Conservation (phyloP, 2,329 filamentous ascomycete genomes). For the Metarhizium sp. region DNA sequence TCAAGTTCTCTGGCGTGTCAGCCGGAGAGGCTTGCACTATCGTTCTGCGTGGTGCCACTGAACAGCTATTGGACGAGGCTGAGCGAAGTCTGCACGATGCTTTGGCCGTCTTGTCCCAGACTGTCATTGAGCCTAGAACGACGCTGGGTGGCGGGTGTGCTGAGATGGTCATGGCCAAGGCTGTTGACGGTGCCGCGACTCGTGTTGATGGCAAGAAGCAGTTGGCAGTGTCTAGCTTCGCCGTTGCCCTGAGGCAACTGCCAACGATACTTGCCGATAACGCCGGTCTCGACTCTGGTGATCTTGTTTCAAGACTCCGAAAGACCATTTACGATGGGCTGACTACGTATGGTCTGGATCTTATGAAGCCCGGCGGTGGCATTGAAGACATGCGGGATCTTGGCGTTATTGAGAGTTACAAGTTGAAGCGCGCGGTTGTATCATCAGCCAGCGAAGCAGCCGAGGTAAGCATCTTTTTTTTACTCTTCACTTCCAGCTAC, state of each 20-base stretch:
- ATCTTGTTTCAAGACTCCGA: conserved; percentile 81
- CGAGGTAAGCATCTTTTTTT: conserved; percentile 54
- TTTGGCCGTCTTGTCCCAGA: conserved; percentile 91
- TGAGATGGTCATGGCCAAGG: conserved; percentile 99
- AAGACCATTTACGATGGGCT: conserved; percentile 93
- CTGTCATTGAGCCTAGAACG: conserved; percentile 85
- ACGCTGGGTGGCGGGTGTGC: conserved; percentile 93
- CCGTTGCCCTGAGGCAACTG: conserved; percentile 79
- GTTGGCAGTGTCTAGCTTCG: conserved; percentile 83
- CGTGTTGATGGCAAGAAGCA: conserved; percentile 97
- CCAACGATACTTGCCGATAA: conserved; percentile 97
- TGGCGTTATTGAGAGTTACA: conserved; percentile 96
- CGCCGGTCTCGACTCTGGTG: conserved; percentile 89
- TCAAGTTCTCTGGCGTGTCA: conserved; percentile 94
- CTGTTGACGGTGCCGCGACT: conserved; percentile 85
- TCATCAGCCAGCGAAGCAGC: conserved; percentile 93
- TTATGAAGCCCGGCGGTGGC: conserved; percentile 81
- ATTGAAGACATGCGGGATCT: conserved; percentile 93
- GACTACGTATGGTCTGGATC: conserved; percentile 83
- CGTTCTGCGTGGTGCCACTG: conserved; percentile 89
- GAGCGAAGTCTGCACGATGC: conserved; percentile 95
- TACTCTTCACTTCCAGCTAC: neutral
- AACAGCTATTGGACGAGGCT: conserved; percentile 93
- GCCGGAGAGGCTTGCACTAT: conserved; percentile 94
- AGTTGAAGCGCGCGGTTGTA: conserved; percentile 96